Evolutionary conservation across 176 grass and related monocot genomes (phyloP), one percentile per base, ranked within the genome.

Genomic region (Oryza meridionalis): DNA sequence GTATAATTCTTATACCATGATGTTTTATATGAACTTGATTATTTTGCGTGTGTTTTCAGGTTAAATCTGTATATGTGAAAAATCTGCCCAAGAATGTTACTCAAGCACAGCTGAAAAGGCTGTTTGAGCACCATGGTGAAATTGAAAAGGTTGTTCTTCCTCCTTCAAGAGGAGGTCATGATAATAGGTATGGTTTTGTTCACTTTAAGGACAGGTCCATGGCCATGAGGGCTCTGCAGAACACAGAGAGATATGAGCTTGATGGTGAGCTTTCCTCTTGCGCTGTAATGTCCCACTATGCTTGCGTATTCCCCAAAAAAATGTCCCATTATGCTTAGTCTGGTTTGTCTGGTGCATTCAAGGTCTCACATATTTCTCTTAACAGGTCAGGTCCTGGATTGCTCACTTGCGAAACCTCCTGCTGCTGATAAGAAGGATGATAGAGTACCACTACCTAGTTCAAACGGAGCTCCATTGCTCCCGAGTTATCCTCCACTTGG

Each of bases 41-140:
- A 42, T 74, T 58, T 58, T 51, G 13, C 4, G 6, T 37, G n/a
- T 42, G 22, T 73, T 68, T 75, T 70, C 47, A 98, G 93, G 86
- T 93, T 61, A 95, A 93, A 86, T 94, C 93, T 25, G 49, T 95
- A 25, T 98, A 98, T 89, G 93, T 95, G 37, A 98, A 98, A 88
- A 95, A 98, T 77, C 78, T 98, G 67, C 96, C 96, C 32, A 91
- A 93, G 84, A 89, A 86, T 80, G 91, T 98, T 84, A 92, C 88
- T 66, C 77, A 87, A 73, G 76, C 75, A 38, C 91, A 95, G 83
- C 73, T 98, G 82, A 82, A 85, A 74, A 88, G 84, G 22, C 50
- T 98, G 17, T 98, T 98, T 81, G 89, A 95, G 73, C 90, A 78
- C 77, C 85, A 93, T 75, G 96, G 96, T 68, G 91, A 92, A 82